These are phyloP conservation scores for Cladosporium sp. DNA, from an alignment of 2,329 filamentous ascomycete species.

Conservation along the genomic window DNA sequence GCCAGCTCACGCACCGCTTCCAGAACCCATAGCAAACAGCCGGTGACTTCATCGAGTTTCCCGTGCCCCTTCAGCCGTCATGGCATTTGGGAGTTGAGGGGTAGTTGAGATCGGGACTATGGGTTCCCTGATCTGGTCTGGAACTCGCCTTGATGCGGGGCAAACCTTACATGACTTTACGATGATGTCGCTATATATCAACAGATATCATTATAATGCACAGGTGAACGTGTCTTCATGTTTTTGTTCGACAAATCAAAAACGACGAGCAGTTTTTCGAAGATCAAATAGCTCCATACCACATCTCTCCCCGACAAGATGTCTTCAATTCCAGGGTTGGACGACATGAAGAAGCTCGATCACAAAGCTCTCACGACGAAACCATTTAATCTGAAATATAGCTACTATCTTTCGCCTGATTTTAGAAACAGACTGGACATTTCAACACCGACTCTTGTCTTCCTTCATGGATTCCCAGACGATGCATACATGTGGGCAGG, in stretches of 20 bases:
- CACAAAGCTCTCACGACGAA: constrained; percentile 24
- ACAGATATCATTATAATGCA: not conserved
- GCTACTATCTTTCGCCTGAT: constrained; percentile 27
- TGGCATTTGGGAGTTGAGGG: too few species aligned
- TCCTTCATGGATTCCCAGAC: constrained; percentile 50
- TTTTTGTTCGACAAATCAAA: too few species aligned
- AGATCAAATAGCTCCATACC: too few species aligned
- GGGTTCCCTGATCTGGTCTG: not conserved
- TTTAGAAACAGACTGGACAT: constrained; percentile 21
- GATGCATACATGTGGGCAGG: constrained; percentile 44
- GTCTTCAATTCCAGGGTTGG: constrained; percentile 7
- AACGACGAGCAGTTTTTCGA: too few species aligned
- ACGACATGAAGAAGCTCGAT: constrained; percentile 21
- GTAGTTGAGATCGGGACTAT: constrained; percentile 1
- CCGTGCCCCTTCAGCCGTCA: too few species aligned
- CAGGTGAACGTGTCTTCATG: too few species aligned
- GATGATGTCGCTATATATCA: constrained; percentile 10
- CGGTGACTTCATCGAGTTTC: not conserved
- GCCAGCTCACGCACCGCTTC: not conserved
- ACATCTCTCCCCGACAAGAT: too few species aligned
- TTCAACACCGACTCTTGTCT: constrained; percentile 34
- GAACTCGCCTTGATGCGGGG: constrained; percentile 4
- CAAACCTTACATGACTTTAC: not conserved
- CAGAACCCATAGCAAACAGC: not conserved
- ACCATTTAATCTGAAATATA: constrained; percentile 26